These are phyloP conservation scores for Ceratopteris richardii DNA, from an alignment of 75 land plant genomes.

Conservation along the genomic window DNA sequence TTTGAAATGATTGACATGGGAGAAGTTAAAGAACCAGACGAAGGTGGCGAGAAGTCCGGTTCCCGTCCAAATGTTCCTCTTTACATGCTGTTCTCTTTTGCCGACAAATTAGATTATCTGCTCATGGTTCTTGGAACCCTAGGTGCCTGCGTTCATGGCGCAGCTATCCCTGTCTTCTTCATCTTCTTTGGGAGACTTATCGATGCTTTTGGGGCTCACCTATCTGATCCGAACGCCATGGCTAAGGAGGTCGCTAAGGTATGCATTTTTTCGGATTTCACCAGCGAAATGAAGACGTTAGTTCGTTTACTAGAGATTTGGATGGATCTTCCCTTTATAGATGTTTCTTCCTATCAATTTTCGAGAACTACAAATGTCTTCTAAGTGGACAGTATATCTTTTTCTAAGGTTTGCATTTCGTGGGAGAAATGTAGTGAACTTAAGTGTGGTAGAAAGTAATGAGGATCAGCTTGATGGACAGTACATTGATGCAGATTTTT, in stretches of 20 bases:
- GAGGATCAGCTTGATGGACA: too few species aligned
- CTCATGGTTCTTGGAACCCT: conserved; percentile 70
- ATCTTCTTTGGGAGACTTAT: conserved; percentile 93
- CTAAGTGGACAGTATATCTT: neutral
- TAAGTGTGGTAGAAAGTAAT: too few species aligned
- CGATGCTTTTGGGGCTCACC: conserved; percentile 66
- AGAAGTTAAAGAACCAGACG: conserved; percentile 4
- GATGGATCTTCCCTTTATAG: neutral
- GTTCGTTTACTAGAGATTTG: neutral
- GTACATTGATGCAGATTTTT: too few species aligned
- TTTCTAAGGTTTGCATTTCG: neutral
- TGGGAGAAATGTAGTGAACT: too few species aligned
- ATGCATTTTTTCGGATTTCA: neutral
- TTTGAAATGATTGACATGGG: too few species aligned
- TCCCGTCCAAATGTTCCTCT: conserved; percentile 48
- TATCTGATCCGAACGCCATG: conserved; percentile 58
- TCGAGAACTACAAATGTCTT: too few species aligned
- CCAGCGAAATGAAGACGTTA: neutral
- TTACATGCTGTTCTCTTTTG: conserved; percentile 72
- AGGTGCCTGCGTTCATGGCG: conserved; percentile 87
- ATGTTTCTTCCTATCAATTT: neutral
- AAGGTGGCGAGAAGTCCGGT: conserved; percentile 19
- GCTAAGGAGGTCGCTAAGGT: conserved; percentile 82
- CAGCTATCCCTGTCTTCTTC: conserved; percentile 92
- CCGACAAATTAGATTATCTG: conserved; percentile 60